A percentile compares a stretch with the other conserved stretches of the same genome.
Conservation (phyloP, 2,329 filamentous ascomycete species). For the Cucurbitaria berberidis region DNA sequence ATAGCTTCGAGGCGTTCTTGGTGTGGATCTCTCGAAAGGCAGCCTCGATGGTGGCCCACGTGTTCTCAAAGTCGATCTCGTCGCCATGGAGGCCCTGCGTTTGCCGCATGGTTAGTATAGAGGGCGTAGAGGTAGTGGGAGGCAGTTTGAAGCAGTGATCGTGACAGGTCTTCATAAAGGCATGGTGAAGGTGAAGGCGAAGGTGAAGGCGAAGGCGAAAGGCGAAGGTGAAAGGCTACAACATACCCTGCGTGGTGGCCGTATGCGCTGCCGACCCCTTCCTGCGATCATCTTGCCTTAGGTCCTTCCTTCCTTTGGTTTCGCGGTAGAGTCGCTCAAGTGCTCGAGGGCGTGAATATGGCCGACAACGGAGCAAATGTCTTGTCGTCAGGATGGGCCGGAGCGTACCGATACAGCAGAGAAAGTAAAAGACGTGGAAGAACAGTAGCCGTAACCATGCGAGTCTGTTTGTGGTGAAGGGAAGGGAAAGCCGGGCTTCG, state of each 20-base stretch:
- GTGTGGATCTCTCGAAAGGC: constrained; percentile 89
- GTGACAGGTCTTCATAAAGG: too few relatives aligned
- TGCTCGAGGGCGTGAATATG: background rate
- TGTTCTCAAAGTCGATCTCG: constrained; percentile 80
- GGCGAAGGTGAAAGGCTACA: constrained; percentile 8
- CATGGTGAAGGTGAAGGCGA: background rate
- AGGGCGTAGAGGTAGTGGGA: background rate
- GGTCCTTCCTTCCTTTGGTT: background rate
- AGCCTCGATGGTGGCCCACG: constrained; percentile 77
- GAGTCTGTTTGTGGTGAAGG: background rate
- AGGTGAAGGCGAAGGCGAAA: constrained; percentile 1
- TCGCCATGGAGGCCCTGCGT: constrained; percentile 65
- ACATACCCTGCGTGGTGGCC: constrained; percentile 71
- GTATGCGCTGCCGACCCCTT: constrained; percentile 67
- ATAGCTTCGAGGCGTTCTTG: constrained; percentile 86
- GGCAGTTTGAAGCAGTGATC: background rate
- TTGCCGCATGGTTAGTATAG: constrained; percentile 16
- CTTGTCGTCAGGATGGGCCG: background rate
- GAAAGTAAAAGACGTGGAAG: background rate
- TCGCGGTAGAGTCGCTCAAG: background rate
- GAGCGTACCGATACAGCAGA: background rate
- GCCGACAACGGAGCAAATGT: background rate
- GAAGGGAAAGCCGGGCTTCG: too few relatives aligned
- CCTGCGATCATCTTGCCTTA: constrained; percentile 56
- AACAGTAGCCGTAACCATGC: background rate